Conservation (phyloP, 139 green algal species). For the Mychonastes homosphaera region DNA sequence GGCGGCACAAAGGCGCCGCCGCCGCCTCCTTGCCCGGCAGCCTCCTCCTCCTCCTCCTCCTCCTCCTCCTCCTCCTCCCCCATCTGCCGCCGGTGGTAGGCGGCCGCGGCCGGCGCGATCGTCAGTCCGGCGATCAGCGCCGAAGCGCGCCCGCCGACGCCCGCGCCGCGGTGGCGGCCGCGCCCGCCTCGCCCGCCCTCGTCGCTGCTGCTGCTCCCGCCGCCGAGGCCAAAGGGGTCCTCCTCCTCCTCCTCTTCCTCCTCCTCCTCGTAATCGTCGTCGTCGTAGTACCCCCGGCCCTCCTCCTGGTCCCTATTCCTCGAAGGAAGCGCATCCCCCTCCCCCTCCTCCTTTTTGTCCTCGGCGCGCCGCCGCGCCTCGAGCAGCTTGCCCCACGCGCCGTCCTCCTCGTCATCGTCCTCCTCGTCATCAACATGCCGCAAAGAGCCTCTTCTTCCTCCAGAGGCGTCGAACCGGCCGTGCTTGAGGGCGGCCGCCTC, state of each 20-base stretch:
- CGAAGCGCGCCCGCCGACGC: neutral
- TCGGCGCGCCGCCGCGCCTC: neutral
- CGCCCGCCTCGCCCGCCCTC: neutral
- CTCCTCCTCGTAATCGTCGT: slow-evolving; percentile 7
- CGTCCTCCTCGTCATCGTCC: neutral
- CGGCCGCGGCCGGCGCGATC: no score
- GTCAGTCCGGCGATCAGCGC: no score
- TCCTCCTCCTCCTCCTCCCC: neutral
- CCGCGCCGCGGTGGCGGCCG: neutral
- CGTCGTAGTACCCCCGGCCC: slow-evolving; percentile 4
- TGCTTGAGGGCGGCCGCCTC: no score
- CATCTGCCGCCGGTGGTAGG: slow-evolving; percentile 4
- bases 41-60: slow-evolving; percentile 11
- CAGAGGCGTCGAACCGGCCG: no score
- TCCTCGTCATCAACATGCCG: no score
- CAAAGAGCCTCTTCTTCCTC: neutral
- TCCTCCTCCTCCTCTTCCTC: neutral
- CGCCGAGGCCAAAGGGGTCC: no score
- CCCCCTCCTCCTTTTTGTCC: neutral
- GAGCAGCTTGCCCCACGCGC: neutral
- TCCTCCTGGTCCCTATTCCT: slow-evolving; percentile 6
- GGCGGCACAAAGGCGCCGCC: no score
- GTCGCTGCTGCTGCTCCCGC: slow-evolving; percentile 3
- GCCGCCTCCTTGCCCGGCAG: slow-evolving; percentile 3
- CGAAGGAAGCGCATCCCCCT: neutral